These are phyloP conservation scores for Cafeteria roenbergensis DNA, from an alignment of 108 stramenopile species.

Conservation along the genomic window DNA sequence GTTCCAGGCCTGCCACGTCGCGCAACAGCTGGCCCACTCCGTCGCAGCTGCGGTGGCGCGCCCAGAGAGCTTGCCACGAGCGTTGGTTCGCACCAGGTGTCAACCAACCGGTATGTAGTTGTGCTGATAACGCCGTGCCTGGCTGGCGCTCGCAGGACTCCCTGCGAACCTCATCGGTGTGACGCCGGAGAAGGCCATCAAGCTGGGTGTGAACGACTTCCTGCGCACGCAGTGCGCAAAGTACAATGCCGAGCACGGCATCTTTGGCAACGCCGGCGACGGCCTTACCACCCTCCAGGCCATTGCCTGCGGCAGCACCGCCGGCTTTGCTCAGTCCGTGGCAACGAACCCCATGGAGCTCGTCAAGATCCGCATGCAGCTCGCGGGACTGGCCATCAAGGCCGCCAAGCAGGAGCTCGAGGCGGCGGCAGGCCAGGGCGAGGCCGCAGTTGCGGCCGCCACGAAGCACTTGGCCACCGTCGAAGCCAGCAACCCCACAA, in stretches of 20 bases:
- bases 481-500: too few species aligned
- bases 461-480: too few species aligned
- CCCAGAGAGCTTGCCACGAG: neutral
- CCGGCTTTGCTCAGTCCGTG: constrained; percentile 51
- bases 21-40: neutral
- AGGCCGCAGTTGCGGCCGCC: too few species aligned
- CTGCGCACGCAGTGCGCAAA: too few species aligned
- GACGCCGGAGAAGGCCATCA: constrained; percentile 42
- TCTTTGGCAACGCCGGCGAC: too few species aligned
- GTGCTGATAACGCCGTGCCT: neutral
- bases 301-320: too few species aligned
- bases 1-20: too few species aligned
- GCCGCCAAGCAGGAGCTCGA: too few species aligned
- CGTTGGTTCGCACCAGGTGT: neutral
- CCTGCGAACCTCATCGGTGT: constrained; percentile 7
- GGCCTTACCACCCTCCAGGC: too few species aligned
- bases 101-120: neutral
- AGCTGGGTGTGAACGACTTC: constrained; percentile 44
- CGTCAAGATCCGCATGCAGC: constrained; percentile 53
- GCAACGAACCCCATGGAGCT: constrained; percentile 61
- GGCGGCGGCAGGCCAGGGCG: too few species aligned
- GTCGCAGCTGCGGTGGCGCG: too few species aligned
- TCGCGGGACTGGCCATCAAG: constrained; percentile 16
- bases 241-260: too few species aligned
- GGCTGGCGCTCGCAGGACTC: constrained; percentile 12